Percentiles rank a stretch among this genome's conserved stretches.
phyloP scores from a whole-genome alignment of 2,329 filamentous ascomycete species.

The Fusarium beomiforme region DNA sequence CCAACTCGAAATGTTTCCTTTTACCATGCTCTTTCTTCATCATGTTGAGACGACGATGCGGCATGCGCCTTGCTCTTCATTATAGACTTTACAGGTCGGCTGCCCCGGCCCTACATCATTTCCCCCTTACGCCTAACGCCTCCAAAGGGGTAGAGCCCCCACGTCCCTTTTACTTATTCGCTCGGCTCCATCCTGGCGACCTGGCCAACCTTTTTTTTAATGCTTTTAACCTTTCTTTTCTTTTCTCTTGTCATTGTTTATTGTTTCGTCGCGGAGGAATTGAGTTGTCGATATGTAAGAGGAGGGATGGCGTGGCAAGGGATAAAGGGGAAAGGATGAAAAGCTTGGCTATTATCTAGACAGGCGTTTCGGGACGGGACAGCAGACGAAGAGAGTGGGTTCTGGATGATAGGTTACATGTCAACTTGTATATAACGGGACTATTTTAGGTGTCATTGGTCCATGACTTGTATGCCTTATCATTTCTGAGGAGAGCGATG shows the following conservation, averaged over 20 bases:
- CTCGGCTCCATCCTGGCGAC: slow-evolving; percentile 45
- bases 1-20: slow-evolving; percentile 41
- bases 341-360: slow-evolving; percentile 36
- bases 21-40: slow-evolving; percentile 33
- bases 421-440: slow-evolving; percentile 42
- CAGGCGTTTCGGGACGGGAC: slow-evolving; percentile 23
- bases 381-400: neutral
- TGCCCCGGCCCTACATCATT: slow-evolving; percentile 32
- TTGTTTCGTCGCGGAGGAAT: slow-evolving; percentile 28
- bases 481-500: slow-evolving; percentile 8
- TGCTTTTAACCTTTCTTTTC: slow-evolving; percentile 32
- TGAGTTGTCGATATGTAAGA: slow-evolving; percentile 30
- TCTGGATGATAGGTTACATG: slow-evolving; percentile 31
- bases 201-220: slow-evolving; percentile 41
- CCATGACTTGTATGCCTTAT: slow-evolving; percentile 29
- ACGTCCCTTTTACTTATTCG: slow-evolving; percentile 35
- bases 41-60: slow-evolving; percentile 34
- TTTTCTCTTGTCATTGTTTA: slow-evolving; percentile 37
- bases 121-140: slow-evolving; percentile 36
- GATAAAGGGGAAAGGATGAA: slow-evolving; percentile 17
- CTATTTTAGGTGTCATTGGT: slow-evolving; percentile 30
- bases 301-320: slow-evolving; percentile 36
- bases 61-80: slow-evolving; percentile 35
- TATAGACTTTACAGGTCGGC: slow-evolving; percentile 44
- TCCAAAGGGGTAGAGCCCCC: slow-evolving; percentile 42